Conservation (phyloP, 2,329 filamentous ascomycete species). For the Xylariaceae sp. region DNA sequence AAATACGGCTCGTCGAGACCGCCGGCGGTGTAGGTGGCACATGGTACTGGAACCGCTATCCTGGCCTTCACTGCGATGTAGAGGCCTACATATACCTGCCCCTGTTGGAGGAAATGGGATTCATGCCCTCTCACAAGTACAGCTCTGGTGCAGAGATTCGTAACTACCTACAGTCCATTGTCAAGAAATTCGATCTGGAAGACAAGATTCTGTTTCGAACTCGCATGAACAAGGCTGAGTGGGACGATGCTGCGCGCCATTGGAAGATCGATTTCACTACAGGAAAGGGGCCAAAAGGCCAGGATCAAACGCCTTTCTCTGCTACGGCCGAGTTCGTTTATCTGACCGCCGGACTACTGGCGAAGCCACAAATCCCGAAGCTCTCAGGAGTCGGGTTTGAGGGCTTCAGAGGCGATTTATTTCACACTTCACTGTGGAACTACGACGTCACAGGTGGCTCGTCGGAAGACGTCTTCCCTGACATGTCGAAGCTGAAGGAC, state of each 20-base stretch:
- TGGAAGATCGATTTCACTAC: constrained; percentile 27
- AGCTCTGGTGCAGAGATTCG: constrained; percentile 37
- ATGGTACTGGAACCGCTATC: constrained; percentile 51
- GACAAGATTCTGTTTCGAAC: constrained; percentile 46
- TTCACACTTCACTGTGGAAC: constrained; percentile 47
- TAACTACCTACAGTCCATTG: constrained; percentile 42
- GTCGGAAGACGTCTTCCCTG: constrained; percentile 30
- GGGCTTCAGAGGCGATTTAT: constrained; percentile 38
- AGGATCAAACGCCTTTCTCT: constrained; percentile 25
- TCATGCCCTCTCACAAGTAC: constrained; percentile 50
- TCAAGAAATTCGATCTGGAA: constrained; percentile 40
- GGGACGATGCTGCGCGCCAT: constrained; percentile 38
- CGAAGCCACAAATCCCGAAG: constrained; percentile 39
- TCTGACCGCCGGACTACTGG: constrained; percentile 37
- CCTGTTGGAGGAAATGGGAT: constrained; percentile 56
- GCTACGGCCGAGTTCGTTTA: constrained; percentile 39
- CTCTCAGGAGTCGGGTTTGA: constrained; percentile 36
- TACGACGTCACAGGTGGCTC: constrained; percentile 41
- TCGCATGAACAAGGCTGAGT: constrained; percentile 37
- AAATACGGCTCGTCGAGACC: constrained; percentile 40
- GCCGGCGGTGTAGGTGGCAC: constrained; percentile 46
- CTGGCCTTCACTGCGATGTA: constrained; percentile 52
- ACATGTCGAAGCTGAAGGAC: constrained; percentile 41
- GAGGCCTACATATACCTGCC: constrained; percentile 60
- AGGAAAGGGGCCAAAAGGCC: constrained; percentile 23